phyloP scores from a whole-genome alignment of 331 rosid genomes.

The Arachis monticola region DNA sequence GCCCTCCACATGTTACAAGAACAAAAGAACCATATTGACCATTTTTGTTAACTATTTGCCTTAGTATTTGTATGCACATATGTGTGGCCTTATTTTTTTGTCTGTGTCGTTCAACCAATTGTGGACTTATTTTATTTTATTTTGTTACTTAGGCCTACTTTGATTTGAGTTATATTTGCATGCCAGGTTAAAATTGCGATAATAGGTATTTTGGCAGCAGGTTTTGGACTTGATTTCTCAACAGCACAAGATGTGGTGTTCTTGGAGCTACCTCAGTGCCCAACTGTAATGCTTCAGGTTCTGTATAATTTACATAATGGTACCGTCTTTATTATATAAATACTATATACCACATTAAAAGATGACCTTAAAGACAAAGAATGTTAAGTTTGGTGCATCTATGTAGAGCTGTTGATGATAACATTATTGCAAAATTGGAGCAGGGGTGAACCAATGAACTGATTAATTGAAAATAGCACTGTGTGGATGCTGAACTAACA shows the following conservation, averaged over 20 bases:
- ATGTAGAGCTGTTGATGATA: slow-evolving; percentile 24
- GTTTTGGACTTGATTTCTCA: slow-evolving; percentile 94
- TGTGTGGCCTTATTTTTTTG: background rate
- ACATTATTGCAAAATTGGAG: slow-evolving; percentile 13
- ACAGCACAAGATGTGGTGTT: slow-evolving; percentile 89
- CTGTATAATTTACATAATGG: slow-evolving; percentile 32
- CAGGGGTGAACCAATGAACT: background rate
- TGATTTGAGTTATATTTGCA: slow-evolving; percentile 33
- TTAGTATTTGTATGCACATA: slow-evolving; percentile 16
- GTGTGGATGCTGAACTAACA: slow-evolving; percentile 12
- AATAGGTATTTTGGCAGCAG: slow-evolving; percentile 92
- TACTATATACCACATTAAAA: slow-evolving; percentile 22
- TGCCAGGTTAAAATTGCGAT: slow-evolving; percentile 89
- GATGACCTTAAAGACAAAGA: slow-evolving; percentile 27
- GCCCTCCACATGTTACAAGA: slow-evolving; percentile 17
- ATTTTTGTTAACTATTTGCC: slow-evolving; percentile 27
- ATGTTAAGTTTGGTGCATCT: slow-evolving; percentile 1
- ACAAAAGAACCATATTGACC: background rate
- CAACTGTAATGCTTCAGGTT: slow-evolving; percentile 93
- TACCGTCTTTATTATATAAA: slow-evolving; percentile 2
- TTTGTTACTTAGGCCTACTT: slow-evolving; percentile 17
- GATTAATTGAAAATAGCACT: background rate
- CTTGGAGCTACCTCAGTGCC: slow-evolving; percentile 90
- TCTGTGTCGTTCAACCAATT: slow-evolving; percentile 12
- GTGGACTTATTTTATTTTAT: slow-evolving; percentile 14